Percentiles rank a stretch among this genome's conserved stretches.
Evolutionary conservation across 2,329 filamentous ascomycete species (phyloP).

Genomic region (Sporothrix protearum): DNA sequence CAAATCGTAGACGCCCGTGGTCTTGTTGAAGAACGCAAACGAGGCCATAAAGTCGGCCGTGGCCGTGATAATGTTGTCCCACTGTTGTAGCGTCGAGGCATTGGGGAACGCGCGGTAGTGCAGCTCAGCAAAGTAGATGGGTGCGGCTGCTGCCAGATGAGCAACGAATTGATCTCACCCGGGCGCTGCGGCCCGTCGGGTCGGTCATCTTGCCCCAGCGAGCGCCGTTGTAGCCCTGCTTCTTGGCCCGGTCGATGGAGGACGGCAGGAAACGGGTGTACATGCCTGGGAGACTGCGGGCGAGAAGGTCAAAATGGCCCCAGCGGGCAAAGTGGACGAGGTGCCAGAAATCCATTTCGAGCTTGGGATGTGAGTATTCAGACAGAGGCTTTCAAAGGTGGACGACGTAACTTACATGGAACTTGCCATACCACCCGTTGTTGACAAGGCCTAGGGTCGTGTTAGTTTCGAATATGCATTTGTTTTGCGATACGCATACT

Average conservation of each 20-base stretch:
- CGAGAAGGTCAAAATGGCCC: slow-evolving; percentile 45
- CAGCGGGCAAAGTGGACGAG: slow-evolving; percentile 49
- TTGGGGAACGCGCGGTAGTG: slow-evolving; percentile 49
- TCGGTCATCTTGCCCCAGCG: slow-evolving; percentile 56
- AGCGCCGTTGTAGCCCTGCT: slow-evolving; percentile 44
- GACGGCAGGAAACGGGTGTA: slow-evolving; percentile 47
- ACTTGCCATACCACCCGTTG: slow-evolving; percentile 56
- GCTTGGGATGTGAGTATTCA: slow-evolving; percentile 29
- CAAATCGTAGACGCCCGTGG: slow-evolving; percentile 50
- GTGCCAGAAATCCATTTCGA: slow-evolving; percentile 56
- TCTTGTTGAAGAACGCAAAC: slow-evolving; percentile 53
- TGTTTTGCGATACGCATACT: background rate
- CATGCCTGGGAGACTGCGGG: slow-evolving; percentile 44
- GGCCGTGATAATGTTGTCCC: slow-evolving; percentile 50
- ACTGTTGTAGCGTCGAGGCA: slow-evolving; percentile 45
- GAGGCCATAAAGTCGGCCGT: slow-evolving; percentile 59
- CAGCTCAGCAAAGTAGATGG: slow-evolving; percentile 57
- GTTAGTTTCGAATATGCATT: background rate
- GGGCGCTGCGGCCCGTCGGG: slow-evolving; percentile 52
- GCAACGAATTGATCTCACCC: slow-evolving; percentile 57
- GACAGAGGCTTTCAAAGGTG: too few relatives aligned
- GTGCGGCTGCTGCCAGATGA: slow-evolving; percentile 63
- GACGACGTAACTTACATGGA: slow-evolving; percentile 40
- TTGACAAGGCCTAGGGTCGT: slow-evolving; percentile 44
- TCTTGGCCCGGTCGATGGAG: slow-evolving; percentile 38